Percentiles rank a stretch among this genome's conserved stretches.
Conservation (phyloP, 2,329 filamentous ascomycete genomes). For the Ampelomyces quisqualis region DNA sequence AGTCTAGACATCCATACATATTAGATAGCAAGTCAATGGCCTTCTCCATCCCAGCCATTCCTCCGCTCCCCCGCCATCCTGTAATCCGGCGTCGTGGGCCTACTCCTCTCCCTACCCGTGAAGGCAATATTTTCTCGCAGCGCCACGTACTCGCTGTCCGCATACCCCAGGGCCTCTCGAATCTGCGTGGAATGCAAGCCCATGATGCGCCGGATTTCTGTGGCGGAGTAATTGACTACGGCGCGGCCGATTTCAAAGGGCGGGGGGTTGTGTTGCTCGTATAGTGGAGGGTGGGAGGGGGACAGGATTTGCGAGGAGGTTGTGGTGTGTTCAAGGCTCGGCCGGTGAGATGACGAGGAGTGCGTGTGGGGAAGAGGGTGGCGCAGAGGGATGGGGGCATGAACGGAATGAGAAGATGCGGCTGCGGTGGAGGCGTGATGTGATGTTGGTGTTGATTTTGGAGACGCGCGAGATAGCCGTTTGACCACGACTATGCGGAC, state of each 20-base stretch:
- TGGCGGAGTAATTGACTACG: constrained; percentile 87
- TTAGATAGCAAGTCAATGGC: no score
- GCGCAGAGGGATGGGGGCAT: constrained; percentile 21
- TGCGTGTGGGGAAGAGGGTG: constrained; percentile 17
- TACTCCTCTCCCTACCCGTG: constrained; percentile 49
- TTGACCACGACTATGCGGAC: constrained; percentile 82
- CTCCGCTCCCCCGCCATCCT: constrained; percentile 6
- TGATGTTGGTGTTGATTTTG: constrained; percentile 9
- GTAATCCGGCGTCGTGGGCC: constrained; percentile 42
- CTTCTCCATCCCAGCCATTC: no score
- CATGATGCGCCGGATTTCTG: constrained; percentile 80
- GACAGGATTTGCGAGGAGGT: constrained; percentile 15
- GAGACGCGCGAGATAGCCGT: constrained; percentile 39
- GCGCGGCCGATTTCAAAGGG: constrained; percentile 77
- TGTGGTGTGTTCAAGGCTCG: constrained; percentile 5
- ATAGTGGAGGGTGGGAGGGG: constrained; percentile 22
- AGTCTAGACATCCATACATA: no score
- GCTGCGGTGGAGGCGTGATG: constrained; percentile 15
- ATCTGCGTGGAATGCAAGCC: constrained; percentile 84
- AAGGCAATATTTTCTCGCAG: constrained; percentile 85
- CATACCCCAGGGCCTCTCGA: constrained; percentile 76
- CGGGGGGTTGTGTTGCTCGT: constrained; percentile 40
- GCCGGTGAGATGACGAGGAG: constrained; percentile 1
- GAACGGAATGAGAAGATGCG: constrained; percentile 18
- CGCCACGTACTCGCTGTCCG: constrained; percentile 92